Conservation (phyloP, 495 filamentous ascomycete species). For the Hypomontagnella monticulosa region DNA sequence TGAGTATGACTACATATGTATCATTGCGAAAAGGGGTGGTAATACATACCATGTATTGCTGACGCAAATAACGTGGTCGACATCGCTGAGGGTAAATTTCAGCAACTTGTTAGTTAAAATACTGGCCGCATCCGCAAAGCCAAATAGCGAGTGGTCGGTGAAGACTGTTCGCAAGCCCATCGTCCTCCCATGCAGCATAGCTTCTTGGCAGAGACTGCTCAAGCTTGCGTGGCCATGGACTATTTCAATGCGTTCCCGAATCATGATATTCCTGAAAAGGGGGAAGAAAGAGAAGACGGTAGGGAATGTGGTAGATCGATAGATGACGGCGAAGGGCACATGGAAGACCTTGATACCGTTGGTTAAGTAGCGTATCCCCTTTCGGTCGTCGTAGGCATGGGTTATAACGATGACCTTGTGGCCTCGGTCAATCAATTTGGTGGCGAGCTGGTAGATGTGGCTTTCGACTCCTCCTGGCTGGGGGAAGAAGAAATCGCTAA, state of each 20-base stretch:
- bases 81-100: conserved; percentile 95
- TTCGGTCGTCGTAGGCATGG: conserved; percentile 91
- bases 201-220: conserved; percentile 92
- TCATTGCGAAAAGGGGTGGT: background rate
- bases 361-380: conserved; percentile 94
- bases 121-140: conserved; percentile 94
- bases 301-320: conserved; percentile 92
- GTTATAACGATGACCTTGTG: conserved; percentile 99
- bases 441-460: conserved; percentile 97
- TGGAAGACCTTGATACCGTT: conserved; percentile 99
- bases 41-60: conserved; percentile 88
- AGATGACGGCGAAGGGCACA: conserved; percentile 94
- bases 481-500: conserved; percentile 99
- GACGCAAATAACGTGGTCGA: conserved; percentile 97
- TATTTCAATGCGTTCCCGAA: conserved; percentile 93
- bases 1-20: background rate
- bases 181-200: conserved; percentile 92
- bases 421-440: conserved; percentile 94
- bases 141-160: conserved; percentile 97
- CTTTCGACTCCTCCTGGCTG: conserved; percentile 96
- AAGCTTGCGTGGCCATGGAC: conserved; percentile 95
- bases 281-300: conserved; percentile 99
- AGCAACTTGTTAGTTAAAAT: conserved; percentile 96
- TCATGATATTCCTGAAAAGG: conserved; percentile 92
- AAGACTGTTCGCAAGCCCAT: conserved; percentile 97